phyloP scores from a whole-genome alignment of 768 basidiomycete genomes.

The Lactarius trivialis region DNA sequence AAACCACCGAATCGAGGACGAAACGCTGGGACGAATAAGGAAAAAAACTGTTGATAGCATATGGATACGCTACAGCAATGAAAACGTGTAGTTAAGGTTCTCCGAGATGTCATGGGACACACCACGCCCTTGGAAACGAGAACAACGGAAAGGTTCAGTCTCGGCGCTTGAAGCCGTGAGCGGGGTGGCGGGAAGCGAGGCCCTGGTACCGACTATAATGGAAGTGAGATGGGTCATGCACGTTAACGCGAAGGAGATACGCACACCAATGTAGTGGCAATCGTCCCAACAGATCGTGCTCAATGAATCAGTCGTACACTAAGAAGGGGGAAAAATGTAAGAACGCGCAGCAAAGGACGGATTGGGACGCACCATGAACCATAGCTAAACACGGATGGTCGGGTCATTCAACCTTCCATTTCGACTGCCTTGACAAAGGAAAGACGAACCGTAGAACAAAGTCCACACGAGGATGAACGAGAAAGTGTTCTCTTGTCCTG shows the following conservation, averaged over 20 bases:
- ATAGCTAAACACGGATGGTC: slow-evolving; percentile 31
- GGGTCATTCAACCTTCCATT: slow-evolving; percentile 13
- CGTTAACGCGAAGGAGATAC: background rate
- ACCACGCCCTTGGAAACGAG: background rate
- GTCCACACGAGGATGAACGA: slow-evolving; percentile 94
- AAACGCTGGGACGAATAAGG: background rate
- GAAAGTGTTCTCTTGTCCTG: slow-evolving; percentile 86
- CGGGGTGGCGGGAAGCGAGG: background rate
- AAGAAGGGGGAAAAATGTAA: background rate
- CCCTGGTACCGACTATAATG: background rate
- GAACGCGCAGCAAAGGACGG: background rate
- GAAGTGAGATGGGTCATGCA: background rate
- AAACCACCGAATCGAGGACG: background rate
- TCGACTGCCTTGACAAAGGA: background rate
- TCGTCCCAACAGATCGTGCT: background rate
- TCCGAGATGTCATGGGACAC: background rate
- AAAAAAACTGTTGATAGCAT: background rate
- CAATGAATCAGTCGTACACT: slow-evolving; percentile 11
- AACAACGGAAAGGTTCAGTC: background rate
- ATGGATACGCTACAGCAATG: background rate
- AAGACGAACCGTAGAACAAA: slow-evolving; percentile 72
- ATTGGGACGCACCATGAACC: slow-evolving; percentile 34
- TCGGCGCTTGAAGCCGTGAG: background rate
- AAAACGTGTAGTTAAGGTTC: background rate
- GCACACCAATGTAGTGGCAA: background rate